Percentiles rank a stretch among this genome's conserved stretches.
Conservation (phyloP, 1,139 yeast species). For the Suhomyces wounanorum region DNA sequence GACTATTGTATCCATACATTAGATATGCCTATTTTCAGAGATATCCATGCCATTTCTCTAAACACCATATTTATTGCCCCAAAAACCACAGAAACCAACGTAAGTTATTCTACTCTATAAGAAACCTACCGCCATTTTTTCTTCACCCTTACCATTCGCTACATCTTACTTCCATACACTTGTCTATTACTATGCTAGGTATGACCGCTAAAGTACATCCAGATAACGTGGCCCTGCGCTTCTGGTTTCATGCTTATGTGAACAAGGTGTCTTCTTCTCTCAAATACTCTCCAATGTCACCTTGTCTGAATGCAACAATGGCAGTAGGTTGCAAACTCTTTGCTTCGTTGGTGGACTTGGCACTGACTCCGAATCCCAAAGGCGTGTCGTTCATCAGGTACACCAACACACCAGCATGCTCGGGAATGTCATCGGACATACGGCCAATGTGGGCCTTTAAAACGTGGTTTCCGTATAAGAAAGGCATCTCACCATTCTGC, state of each 20-base stretch:
- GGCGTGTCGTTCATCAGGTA: conserved; percentile 93
- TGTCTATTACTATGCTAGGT: conserved; percentile 1
- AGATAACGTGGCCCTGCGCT: conserved; percentile 4
- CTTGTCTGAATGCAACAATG: conserved; percentile 93
- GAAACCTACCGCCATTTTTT: no score
- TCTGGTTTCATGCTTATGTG: conserved; percentile 46
- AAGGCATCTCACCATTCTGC: conserved; percentile 98
- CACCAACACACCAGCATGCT: conserved; percentile 93
- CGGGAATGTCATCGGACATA: conserved; percentile 97
- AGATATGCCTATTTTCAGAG: no score
- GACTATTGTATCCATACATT: no score
- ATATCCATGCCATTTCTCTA: no score
- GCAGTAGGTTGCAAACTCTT: conserved; percentile 89
- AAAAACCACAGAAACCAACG: no score
- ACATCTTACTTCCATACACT: no score
- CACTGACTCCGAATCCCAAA: conserved; percentile 92
- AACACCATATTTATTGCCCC: no score
- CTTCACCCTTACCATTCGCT: no score
- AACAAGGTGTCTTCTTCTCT: conserved; percentile 97
- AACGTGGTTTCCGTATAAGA: conserved; percentile 92
- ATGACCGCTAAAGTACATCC: conserved; percentile 4
- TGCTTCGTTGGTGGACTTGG: conserved; percentile 89
- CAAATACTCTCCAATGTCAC: conserved; percentile 96
- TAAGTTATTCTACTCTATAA: no score
- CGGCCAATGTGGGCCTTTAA: conserved; percentile 95